These are phyloP conservation scores for Pythium utonaiense DNA, from an alignment of 352 stramenopile species.

Conservation along the genomic window DNA sequence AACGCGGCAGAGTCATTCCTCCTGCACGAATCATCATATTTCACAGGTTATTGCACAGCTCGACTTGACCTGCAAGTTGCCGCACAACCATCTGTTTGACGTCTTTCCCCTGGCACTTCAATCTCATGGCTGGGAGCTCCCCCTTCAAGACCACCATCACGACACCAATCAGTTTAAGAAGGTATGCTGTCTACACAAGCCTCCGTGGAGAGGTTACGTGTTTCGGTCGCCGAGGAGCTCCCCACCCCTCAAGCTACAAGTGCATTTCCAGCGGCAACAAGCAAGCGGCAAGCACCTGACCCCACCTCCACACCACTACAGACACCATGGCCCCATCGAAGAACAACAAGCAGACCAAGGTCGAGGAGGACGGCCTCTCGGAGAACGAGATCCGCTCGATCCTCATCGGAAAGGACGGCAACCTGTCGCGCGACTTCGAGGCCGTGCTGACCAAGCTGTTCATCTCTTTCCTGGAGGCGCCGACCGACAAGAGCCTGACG, in stretches of 20 bases:
- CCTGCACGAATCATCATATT: not conserved
- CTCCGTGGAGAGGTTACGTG: conserved; percentile 16
- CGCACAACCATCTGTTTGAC: not conserved
- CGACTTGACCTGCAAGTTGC: not conserved
- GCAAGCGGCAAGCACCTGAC: conserved; percentile 1
- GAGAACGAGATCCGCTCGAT: conserved; percentile 83
- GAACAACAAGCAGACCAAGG: conserved; percentile 53
- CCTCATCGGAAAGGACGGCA: conserved; percentile 78
- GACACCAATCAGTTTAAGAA: not conserved
- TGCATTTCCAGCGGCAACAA: conserved; percentile 8
- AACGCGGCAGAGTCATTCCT: conserved; percentile 21
- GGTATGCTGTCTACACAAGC: conserved; percentile 14
- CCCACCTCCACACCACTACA: not conserved
- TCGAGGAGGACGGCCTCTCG: conserved; percentile 52
- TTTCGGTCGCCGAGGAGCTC: conserved; percentile 8
- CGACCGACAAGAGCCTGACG: conserved; percentile 77
- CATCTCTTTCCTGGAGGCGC: conserved; percentile 78
- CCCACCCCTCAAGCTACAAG: conserved; percentile 5
- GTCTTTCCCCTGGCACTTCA: not conserved
- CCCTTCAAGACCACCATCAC: not conserved
- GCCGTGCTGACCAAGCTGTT: conserved; percentile 83
- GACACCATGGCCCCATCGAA: conserved; percentile 50
- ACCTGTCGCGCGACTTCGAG: conserved; percentile 81
- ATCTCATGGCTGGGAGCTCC: not conserved
- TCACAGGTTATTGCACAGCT: conserved; percentile 4